Base-by-base conservation (phyloP, 2,329 filamentous ascomycete genomes). In the Capronia coronata region DNA sequence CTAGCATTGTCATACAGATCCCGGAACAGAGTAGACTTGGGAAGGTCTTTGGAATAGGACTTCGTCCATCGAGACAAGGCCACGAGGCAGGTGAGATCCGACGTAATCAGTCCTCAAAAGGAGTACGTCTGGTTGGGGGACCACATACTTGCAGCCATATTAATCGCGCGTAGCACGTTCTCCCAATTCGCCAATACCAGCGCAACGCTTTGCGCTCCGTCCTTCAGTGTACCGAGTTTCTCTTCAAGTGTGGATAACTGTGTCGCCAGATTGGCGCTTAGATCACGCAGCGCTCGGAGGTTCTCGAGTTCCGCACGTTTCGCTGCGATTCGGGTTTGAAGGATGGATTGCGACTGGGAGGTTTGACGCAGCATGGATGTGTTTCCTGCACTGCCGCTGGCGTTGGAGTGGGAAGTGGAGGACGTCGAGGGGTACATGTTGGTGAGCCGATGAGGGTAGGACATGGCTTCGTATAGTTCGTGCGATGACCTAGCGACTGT, bases 141-240 rank as follows among this genome's bases (percentile, higher is more conserved):
- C 49, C 38, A 68, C 76, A 68, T 71, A 82, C 78, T 72, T 46
- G 77, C 81, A 47, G 80, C 80, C 74, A 84, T 81, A 54, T 75
- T 74, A 51, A 84, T 82, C 38, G 80, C 79, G 44, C 78, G 70
- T 42, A 84, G 65, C 22, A 84, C 80, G 59, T 79, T 82, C 46
- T 80, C 76, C 80, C 80, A 84, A 62, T 83, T 84, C 32, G 77
- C 75, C 61, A 84, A 71, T n/a, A 84, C 80, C 39, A 76, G 78
- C 47, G 80, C 80, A 49, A 84, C 78, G 53, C 79, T 79, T 72
- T 83, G 78, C 4, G 80, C 80, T 13, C 80, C 80, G 62, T 80
- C 74, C 32, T 76, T 77, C 51, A 84, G 64, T 3, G 79, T 83
- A 22, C 68, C 67, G 49, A 84, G 65, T 63, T 83, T 83, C 54